A percentile compares a stretch with the other conserved stretches of the same genome.
These are phyloP conservation scores for Acanthamoeba royreba DNA, from an alignment of 208 protist species.

Conservation along the genomic window DNA sequence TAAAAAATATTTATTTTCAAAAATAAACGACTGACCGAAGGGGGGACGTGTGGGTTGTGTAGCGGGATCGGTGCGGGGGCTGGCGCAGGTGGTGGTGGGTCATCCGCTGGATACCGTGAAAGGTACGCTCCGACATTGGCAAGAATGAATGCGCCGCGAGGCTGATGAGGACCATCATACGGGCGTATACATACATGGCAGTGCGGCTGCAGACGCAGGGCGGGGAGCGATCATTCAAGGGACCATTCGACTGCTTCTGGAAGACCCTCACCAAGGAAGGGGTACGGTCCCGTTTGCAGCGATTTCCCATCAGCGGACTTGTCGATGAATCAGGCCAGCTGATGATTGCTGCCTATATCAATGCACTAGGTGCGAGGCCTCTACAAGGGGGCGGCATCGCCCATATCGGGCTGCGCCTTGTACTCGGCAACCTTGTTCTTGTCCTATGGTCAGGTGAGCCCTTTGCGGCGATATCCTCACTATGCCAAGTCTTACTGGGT, in stretches of 20 bases:
- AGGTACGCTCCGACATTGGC: background rate
- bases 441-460: conserved; percentile 34
- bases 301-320: no score
- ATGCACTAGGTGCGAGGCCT: background rate
- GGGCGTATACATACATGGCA: no score
- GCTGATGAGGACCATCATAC: no score
- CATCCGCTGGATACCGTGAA: conserved; percentile 38
- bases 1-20: no score
- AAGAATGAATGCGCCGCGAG: no score
- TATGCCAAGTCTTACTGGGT: no score
- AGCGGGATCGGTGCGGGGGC: conserved; percentile 9
- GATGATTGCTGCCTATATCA: no score
- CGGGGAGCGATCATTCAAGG: background rate
- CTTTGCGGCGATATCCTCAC: no score
- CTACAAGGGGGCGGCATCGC: conserved; percentile 39
- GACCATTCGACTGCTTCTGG: conserved; percentile 8
- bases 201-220: conserved; percentile 33
- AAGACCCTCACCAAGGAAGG: conserved; percentile 44
- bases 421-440: conserved; percentile 31
- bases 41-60: no score
- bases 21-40: no score
- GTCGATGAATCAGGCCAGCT: background rate
- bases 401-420: conserved; percentile 25
- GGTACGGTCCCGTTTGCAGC: background rate
- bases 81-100: conserved; percentile 20